Base-by-base conservation (phyloP, 1,284 basidiomycete species). In the Sparassis latifolia region DNA sequence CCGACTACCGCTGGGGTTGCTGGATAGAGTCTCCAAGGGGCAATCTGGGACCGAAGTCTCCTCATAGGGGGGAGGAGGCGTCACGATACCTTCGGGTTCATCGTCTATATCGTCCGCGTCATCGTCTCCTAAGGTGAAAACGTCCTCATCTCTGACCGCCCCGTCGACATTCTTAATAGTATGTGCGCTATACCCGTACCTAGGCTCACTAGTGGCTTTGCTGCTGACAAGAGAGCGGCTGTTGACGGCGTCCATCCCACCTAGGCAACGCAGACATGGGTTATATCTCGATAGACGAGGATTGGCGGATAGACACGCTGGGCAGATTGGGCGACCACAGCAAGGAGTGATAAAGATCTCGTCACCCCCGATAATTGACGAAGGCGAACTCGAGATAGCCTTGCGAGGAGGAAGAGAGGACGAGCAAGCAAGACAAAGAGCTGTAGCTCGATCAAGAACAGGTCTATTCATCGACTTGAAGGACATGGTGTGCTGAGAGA, bases 401-500 rank as follows among this genome's bases (percentile, higher is more conserved):
- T 48, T 58, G 38, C 58, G 48, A 49, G 74, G 68, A 48, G 76
- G 79, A 4, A 84, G 64, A 10, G 80, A 84, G 5, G 78, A 77
- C 1, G 80, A 81, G 60, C 84, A 86, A 6, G 83, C 77, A 10
- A 85, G 73, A 59, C 84, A 86, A 29, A 86, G 76, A 31, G 57
- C 44, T 1, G 55, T 49, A 7, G 47, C 51, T 1, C 37, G 28
- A 44, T 49, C 55, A 6, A 37, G 35, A 12, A 12, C 35, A 37
- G 20, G 20, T 20, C 20, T 20, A 20, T 20, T 20, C 20, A 20
- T 20, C 20, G 20, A 20, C 20, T 20, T 20, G 20, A 20, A 20
- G 20, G 20, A 20, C 20, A 20, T 20, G 20, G 20, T 20, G 20
- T 20, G 20, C 20, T 20, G 20, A 20, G 20, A 20, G 20, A 20